Percentiles rank a stretch among this genome's conserved stretches.
Evolutionary conservation across 441 rosid genomes (phyloP).

Genomic region (Lepidium campestre): DNA sequence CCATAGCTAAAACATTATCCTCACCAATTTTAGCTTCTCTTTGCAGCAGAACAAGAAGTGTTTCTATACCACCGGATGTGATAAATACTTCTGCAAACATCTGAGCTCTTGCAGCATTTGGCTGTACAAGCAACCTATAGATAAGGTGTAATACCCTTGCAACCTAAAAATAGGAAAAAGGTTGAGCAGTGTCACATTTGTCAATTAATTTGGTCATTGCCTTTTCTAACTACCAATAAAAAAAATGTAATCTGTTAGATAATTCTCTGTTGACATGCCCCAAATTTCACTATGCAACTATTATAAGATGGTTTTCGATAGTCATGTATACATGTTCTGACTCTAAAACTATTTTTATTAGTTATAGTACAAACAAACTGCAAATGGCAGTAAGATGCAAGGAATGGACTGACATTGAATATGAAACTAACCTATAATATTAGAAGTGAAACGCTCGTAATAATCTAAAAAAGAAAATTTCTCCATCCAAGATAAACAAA

Average conservation of each 20-base stretch:
- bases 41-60: constrained; percentile 94
- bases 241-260: not conserved
- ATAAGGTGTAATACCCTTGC: constrained; percentile 89
- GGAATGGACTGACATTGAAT: not conserved
- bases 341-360: not conserved
- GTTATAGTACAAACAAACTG: not conserved
- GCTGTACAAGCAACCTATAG: constrained; percentile 89
- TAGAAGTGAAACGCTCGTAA: not conserved
- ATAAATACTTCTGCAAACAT: constrained; percentile 81
- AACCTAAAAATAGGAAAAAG: constrained; percentile 49
- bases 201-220: not conserved
- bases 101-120: constrained; percentile 81
- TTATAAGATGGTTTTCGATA: constrained; percentile 5
- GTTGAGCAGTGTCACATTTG: constrained; percentile 11
- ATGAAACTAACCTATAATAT: not conserved
- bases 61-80: constrained; percentile 89
- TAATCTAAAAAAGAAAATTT: not conserved
- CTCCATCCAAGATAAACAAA: constrained; percentile 3
- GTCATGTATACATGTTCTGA: constrained; percentile 4
- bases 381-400: not conserved
- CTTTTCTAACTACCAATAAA: constrained; percentile 12
- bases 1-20: constrained; percentile 33
- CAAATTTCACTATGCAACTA: constrained; percentile 6
- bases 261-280: constrained; percentile 8
- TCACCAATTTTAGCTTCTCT: constrained; percentile 94